phyloP scores from a whole-genome alignment of 2,329 filamentous ascomycete genomes.

The Talaromyces sp. region DNA sequence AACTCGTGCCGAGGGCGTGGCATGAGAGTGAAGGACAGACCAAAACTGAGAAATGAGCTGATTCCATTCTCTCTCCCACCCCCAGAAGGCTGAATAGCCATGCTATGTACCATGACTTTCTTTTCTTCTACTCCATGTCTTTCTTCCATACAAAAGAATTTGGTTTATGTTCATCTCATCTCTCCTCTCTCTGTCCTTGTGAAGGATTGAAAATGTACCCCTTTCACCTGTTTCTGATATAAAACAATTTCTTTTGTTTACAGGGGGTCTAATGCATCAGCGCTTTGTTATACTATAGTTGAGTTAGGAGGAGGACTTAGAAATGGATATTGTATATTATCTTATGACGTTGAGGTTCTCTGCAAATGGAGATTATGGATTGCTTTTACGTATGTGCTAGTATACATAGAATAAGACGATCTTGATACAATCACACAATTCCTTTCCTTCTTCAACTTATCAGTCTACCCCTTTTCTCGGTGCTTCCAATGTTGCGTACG shows the following conservation, averaged over 20 bases:
- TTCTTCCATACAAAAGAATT: background rate
- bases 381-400: background rate
- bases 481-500: no score
- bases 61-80: background rate
- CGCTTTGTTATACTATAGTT: constrained; percentile 1
- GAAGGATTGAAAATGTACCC: constrained; percentile 4
- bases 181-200: background rate
- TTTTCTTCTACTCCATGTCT: background rate
- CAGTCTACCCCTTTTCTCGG: background rate
- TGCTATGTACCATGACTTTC: constrained; percentile 11
- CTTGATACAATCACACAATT: background rate
- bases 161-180: background rate
- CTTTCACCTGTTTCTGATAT: background rate
- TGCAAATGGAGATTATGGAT: background rate
- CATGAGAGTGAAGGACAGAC: constrained; percentile 26
- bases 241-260: background rate
- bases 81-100: background rate
- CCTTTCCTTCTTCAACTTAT: background rate
- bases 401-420: background rate
- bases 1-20: constrained; percentile 49
- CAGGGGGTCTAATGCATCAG: constrained; percentile 1
- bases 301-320: background rate
- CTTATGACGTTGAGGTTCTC: background rate
- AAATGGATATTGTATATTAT: constrained; percentile 9
- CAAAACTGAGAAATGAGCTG: constrained; percentile 12